Base-by-base conservation (phyloP, 2,329 filamentous ascomycete species). In the Orbilia quercus region DNA sequence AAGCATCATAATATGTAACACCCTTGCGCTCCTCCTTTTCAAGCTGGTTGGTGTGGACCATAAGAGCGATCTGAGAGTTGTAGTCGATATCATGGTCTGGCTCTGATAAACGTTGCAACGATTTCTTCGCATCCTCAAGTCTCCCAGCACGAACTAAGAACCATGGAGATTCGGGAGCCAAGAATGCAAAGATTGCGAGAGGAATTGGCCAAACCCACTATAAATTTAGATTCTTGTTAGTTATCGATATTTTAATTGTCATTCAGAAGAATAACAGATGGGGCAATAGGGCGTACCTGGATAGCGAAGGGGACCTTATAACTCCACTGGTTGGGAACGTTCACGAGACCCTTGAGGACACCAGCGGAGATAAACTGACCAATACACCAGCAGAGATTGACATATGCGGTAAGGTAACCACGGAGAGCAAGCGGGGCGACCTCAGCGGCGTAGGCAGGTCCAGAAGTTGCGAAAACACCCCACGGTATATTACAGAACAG, bases 51-150 rank as follows among this genome's bases (percentile, higher is more conserved):
- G 92, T 96, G 79, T 96, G 91, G 0, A 92, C 87, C 90, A 96
- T 96, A 91, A 96, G 96, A 77, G 91, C 89, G 55, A 96, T 84
- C 0, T 91, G 95, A 81, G 96, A 91, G 75, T 96, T 90, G 9
- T 90, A 87, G 78, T 96, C 87, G 77, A 95, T 94, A 73, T 89
- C 85, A 0, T 88, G 89, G 74, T 91, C 89, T 58, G 83, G 83
- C 74, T 87, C 82, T 3, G 89, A 91, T 18, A 91, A 82, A 1
- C 89, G 87, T 55, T 89, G 82, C 20, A 91, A 83, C 1, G 89
- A 83, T 54, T 83, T 82, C 81, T 90, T 91, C 28, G 90, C 90
- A 9, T 90, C 87, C 7, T 87, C 86, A 31, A 87, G 81, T 42
- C 79, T 77, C 84, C 87, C 88, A 77, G 84, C 86, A 42, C 89